phyloP scores from a whole-genome alignment of 2,329 filamentous ascomycete genomes.

The Helicocarpus griseus region DNA sequence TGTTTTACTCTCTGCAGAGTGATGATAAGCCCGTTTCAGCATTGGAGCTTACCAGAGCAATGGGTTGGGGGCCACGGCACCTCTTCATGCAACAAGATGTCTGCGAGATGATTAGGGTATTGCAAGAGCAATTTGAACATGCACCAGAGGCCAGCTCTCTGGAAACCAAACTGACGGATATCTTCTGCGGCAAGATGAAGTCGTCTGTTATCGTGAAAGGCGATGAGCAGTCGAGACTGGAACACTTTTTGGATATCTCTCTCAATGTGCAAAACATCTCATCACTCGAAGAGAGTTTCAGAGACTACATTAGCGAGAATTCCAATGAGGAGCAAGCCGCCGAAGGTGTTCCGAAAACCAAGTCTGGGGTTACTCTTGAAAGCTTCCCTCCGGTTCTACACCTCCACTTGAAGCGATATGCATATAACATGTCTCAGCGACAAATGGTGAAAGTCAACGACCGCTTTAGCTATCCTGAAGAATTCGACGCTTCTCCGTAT shows the following conservation, averaged over 20 bases:
- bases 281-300: constrained; percentile 6
- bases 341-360: not conserved
- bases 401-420: constrained; percentile 10
- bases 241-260: constrained; percentile 7
- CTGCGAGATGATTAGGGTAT: constrained; percentile 4
- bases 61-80: constrained; percentile 5
- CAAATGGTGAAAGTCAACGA: constrained; percentile 14
- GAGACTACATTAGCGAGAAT: constrained; percentile 3
- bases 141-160: not conserved
- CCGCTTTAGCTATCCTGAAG: constrained; percentile 20
- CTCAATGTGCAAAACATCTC: constrained; percentile 3
- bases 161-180: constrained; percentile 1
- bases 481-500: constrained; percentile 15
- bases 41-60: constrained; percentile 4
- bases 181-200: constrained; percentile 4
- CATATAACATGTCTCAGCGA: constrained; percentile 5
- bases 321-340: not conserved
- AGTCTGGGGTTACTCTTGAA: not conserved
- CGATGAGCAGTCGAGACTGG: constrained; percentile 4
- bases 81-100: constrained; percentile 9
- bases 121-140: not conserved
- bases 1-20: constrained; percentile 7
- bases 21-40: not conserved
- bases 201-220: not conserved
- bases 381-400: constrained; percentile 16